Evolutionary conservation across 441 rosid species (phyloP), one percentile per base, ranked within the genome.

Genomic region (Mallotus repandus): DNA sequence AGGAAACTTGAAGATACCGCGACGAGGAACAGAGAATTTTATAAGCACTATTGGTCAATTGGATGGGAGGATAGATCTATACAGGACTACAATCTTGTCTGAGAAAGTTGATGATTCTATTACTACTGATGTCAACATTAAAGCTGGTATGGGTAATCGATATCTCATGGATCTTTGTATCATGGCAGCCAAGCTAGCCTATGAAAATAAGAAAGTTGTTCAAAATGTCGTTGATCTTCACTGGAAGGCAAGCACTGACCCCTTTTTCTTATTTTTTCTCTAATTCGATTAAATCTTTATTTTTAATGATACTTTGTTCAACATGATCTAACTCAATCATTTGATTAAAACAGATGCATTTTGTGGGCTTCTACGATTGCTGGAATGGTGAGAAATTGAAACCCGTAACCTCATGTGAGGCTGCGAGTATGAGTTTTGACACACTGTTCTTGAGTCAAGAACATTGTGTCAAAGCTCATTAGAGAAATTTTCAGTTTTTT

Each of bases 161-260:
- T 81, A 76, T 70, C 83, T 87, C 18, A 74, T 91, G 87, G 97
- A 92, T 80, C 80, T 92, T 52, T 89, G 91, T 73, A 77, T 90
- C 53, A 88, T 92, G 94, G 89, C 93, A 0, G 84, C 96, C 7
- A 92, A 90, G 68, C 75, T 94, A 45, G 87, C 88, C 41, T 91
- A 91, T 50, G 97, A 89, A 80, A 89, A 91, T 21, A 81, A 83
- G 14, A 76, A 84, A 69, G 88, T 89, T 60, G 84, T 92, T 70
- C 78, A 77, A 75, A 81, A 83, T 66, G 81, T 90, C 9, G 89
- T 89, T 38, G 78, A 56, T 74, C 85, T 76, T 76, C 87, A 80
- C 76, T 90, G 96, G 96, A 90, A 88, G 93, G 98, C 69, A 86
- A 78, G 87, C 76, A 64, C 41, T 21, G 5, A 10, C 29, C 29